Conservation (phyloP, 371 early-diverging fungal species). For the Circinella minor region DNA sequence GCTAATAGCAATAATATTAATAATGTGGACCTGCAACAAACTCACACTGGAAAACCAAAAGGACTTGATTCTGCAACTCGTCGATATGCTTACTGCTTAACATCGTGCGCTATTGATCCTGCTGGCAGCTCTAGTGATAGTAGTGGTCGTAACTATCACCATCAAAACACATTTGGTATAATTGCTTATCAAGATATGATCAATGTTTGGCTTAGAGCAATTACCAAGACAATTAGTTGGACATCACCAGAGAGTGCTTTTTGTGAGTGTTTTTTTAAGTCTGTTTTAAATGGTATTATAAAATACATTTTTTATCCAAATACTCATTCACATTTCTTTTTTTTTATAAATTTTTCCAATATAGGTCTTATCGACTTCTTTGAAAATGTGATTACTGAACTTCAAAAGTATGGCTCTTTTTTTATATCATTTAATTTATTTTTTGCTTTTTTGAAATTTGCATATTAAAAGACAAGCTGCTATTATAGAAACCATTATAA, state of each 20-base stretch:
- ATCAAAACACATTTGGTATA: constrained; percentile 14
- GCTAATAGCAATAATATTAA: background rate
- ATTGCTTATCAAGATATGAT: constrained; percentile 56
- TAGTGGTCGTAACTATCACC: constrained; percentile 11
- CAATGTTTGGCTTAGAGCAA: constrained; percentile 59
- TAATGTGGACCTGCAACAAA: background rate
- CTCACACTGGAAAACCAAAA: constrained; percentile 48
- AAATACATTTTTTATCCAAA: too few species aligned
- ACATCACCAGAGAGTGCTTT: constrained; percentile 58
- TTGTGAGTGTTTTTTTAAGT: constrained; percentile 29
- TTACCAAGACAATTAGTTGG: constrained; percentile 51
- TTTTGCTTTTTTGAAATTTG: too few species aligned
- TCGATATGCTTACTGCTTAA: constrained; percentile 59
- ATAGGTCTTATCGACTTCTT: constrained; percentile 19
- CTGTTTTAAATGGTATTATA: too few species aligned
- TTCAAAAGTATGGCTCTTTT: constrained; percentile 11
- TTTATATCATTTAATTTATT: too few species aligned
- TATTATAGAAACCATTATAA: background rate
- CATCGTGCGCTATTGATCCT: constrained; percentile 37
- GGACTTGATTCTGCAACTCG: constrained; percentile 55
- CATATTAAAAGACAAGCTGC: too few species aligned
- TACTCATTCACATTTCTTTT: too few species aligned
- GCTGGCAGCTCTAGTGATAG: background rate
- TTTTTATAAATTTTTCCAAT: too few species aligned
- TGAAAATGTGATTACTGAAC: constrained; percentile 14